Evolutionary conservation across 805 yeast genomes (phyloP), one percentile per base, ranked within the genome.

Genomic region (Starmerella sirachaensis): DNA sequence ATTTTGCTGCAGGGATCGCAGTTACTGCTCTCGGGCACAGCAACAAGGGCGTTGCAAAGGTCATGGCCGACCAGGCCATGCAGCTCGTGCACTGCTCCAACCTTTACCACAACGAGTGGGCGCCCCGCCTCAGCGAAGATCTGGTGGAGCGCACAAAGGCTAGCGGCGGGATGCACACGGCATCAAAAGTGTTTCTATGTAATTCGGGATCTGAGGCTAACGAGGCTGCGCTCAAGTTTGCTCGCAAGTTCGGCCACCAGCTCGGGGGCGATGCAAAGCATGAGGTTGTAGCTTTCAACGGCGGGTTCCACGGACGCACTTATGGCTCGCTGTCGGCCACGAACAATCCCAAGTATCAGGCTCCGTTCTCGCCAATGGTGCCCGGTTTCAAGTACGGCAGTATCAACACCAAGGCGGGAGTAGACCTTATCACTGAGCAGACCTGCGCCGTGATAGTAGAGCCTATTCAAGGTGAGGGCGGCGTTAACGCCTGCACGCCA

Each of bases 401-500:
- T 40, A 66, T 79, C 38, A 70, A 69, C 45, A 75, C 76, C 50
- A 63, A 77, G 27, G 69, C 63, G 33, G 68, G 78, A 17, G 77
- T 84, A 9, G 68, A 72, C 46, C 57, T 72, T 22, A 70, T 80
- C 31, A 64, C 68, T 44, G 75, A 71, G 3, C 72, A 74, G 47
- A 78, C 86, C 1, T 83, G 94, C 50, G 98, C 86, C 37, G 91
- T 91, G 21, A 91, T 91, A 39, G 76, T 91, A 26, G 98, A 91
- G 62, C 98, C 98, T 17, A 78, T 91, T 42, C 98, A 91, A 65
- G 98, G 97, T 49, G 98, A 88, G 63, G 97, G 98, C 41, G 98
- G 98, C 40, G 77, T 88, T 14, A 74, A 76, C 53, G 74, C 78
- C 16, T 70, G 83, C 41, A 66, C 70, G 26, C 49, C 60, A 0